A percentile compares a stretch with the other conserved stretches of the same genome.
Evolutionary conservation across 192 early-diverging fungal genomes (phyloP).

Genomic region (Coemansia sp.): DNA sequence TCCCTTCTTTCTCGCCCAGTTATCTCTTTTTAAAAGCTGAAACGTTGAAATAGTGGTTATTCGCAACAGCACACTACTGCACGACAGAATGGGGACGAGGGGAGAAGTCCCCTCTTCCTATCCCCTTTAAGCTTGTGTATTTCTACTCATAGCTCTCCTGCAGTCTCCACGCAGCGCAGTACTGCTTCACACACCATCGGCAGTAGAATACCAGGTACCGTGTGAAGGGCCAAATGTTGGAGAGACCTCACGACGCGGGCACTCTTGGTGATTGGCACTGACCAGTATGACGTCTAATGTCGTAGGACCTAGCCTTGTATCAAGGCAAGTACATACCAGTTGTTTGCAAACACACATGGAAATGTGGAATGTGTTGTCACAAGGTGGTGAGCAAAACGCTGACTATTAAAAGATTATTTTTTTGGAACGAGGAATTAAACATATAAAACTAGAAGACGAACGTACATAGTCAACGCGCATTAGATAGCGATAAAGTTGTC

Average conservation of each 20-base stretch:
- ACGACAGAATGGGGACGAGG: background rate
- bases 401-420: background rate
- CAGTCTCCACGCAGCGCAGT: background rate
- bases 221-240: background rate
- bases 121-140: background rate
- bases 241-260: background rate
- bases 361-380: no score
- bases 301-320: background rate
- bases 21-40: background rate
- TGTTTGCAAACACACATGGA: background rate
- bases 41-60: background rate
- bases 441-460: background rate
- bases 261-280: background rate
- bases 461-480: background rate
- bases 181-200: background rate
- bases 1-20: background rate
- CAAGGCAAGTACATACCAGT: background rate
- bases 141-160: background rate
- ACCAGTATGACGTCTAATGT: background rate
- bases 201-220: background rate
- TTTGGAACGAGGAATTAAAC: background rate
- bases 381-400: no score
- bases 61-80: background rate
- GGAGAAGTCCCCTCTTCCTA: background rate
- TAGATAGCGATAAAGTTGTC: conserved; percentile 30